These are phyloP conservation scores for Candida fluviatilis DNA, from an alignment of 805 yeast species.

Conservation along the genomic window DNA sequence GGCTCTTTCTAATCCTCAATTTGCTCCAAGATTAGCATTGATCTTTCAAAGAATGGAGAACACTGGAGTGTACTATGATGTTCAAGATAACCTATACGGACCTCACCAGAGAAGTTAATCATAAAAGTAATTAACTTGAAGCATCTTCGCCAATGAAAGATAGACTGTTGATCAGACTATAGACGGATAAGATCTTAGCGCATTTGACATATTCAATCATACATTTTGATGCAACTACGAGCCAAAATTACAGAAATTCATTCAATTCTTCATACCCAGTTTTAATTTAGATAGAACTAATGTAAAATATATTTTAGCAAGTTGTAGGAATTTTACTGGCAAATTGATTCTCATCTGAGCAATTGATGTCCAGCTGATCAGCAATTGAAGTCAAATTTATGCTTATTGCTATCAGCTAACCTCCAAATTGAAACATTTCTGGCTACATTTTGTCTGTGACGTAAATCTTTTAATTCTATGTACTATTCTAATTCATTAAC, in stretches of 20 bases:
- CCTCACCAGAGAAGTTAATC: conserved; percentile 5
- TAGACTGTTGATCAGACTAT: background rate
- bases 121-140: background rate
- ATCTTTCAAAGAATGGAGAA: conserved; percentile 27
- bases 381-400: no score
- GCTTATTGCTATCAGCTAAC: no score
- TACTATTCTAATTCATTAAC: no score
- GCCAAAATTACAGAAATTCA: background rate
- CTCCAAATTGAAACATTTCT: no score
- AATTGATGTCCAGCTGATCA: no score
- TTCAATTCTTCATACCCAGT: conserved; percentile 1
- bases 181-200: background rate
- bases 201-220: no score
- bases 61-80: conserved; percentile 24
- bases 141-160: no score
- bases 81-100: conserved; percentile 30
- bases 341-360: no score
- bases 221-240: background rate
- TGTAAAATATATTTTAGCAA: no score
- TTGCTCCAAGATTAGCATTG: conserved; percentile 29
- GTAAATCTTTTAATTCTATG: no score
- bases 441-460: no score
- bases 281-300: background rate
- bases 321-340: no score
- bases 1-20: conserved; percentile 24